Base-by-base conservation (phyloP, 1,139 yeast species). In the Geotrichum fermentans region DNA sequence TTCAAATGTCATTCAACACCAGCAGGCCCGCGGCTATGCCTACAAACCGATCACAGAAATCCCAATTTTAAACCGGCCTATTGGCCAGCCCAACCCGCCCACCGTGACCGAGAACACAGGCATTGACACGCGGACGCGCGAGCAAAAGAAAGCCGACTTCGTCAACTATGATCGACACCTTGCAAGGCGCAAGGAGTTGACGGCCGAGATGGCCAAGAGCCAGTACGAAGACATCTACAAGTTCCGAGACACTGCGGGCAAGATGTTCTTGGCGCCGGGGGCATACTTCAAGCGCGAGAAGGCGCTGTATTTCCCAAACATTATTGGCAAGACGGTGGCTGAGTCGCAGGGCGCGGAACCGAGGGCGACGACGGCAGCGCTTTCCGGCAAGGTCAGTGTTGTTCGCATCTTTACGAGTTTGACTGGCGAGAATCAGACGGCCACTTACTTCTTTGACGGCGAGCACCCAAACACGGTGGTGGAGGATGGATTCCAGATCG, bases 231-330 rank as follows among this genome's bases (percentile, higher is more conserved):
- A 89, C 58, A 75, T 88, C 57, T 83, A 86, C 61, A 81, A 86
- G 0, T 90, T 82, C 63, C 73, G 83, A 46, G 83, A 83, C 58
- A 85, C 94, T 2, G 78, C 81, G 40, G 97, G 97, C 32, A 88
- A 89, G 68, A 74, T 89, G 56, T 92, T 89, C 69, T 72, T 77
- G 16, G 80, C 96, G 0, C 97, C 97, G 0, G 71, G 76, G 11
- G 79, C 90, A 1, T 83, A 78, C 57, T 89, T 92, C 75, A 78
- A 77, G 53, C 69, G 73, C 8, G 94, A 85, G n/a, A 83, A 78
- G 60, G 75, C 97, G 0, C 70, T 81, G 49, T 92, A 78, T 62
- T 87, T 92, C 69, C 96, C 97, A n/a, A 89, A 89, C 61, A 73
- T 92, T 53, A 65, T 69, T 28, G 95, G 86, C 0, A 73, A 73